A percentile compares a stretch with the other conserved stretches of the same genome.
phyloP scores from a whole-genome alignment of 2,329 filamentous ascomycete genomes.

The Ceratocystis albifundus region DNA sequence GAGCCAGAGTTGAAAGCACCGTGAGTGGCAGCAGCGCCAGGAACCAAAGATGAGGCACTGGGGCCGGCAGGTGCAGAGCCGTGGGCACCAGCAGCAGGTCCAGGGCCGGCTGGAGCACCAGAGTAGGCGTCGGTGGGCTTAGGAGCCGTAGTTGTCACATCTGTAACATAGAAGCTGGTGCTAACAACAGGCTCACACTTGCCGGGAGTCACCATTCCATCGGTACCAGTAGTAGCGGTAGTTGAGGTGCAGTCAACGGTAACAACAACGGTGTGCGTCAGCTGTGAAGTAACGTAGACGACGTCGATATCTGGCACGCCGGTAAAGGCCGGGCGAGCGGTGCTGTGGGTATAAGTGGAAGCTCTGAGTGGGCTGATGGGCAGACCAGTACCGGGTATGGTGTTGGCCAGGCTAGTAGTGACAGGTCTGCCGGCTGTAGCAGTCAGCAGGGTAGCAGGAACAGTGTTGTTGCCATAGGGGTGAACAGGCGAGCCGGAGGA shows the following conservation, averaged over 20 bases:
- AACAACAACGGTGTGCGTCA: conserved; percentile 1
- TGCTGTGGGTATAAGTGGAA: neutral
- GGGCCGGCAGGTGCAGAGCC: neutral
- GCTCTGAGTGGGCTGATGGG: too few relatives aligned
- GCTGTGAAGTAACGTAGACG: neutral
- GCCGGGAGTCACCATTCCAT: neutral
- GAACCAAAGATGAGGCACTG: neutral
- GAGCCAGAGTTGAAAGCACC: conserved; percentile 1
- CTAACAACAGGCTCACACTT: neutral
- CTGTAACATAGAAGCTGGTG: neutral
- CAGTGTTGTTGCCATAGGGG: neutral
- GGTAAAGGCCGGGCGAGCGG: neutral
- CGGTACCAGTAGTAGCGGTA: neutral
- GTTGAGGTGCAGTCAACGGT: conserved; percentile 13
- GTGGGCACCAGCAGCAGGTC: neutral
- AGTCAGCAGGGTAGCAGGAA: neutral
- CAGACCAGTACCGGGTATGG: neutral
- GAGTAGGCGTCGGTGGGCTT: neutral
- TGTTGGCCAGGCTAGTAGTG: neutral
- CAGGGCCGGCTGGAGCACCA: neutral
- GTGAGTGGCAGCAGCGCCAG: conserved; percentile 3
- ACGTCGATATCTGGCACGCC: neutral
- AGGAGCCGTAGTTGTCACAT: neutral
- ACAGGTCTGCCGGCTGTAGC: neutral
- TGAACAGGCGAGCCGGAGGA: neutral